These are phyloP conservation scores for Toxicodendron radicans DNA, from an alignment of 345 rosid species.

Conservation along the genomic window DNA sequence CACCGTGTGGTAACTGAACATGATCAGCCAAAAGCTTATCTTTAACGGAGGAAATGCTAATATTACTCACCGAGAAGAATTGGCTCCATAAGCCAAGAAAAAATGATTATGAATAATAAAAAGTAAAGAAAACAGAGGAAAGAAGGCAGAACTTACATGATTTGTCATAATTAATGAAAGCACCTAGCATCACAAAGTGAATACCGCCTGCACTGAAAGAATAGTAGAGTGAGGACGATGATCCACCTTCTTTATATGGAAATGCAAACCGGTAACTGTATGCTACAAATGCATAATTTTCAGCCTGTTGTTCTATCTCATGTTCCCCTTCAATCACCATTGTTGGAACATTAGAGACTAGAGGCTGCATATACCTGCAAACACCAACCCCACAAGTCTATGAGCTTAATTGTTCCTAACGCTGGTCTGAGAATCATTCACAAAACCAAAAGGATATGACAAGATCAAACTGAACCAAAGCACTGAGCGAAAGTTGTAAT, in stretches of 20 bases:
- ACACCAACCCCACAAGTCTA: conserved; percentile 4
- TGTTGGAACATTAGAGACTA: conserved; percentile 65
- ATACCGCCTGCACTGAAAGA: conserved; percentile 94
- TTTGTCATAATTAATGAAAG: conserved; percentile 58
- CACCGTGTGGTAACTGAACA: conserved; percentile 9
- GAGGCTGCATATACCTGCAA: conserved; percentile 77
- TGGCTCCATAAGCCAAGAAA: background rate
- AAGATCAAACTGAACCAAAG: background rate
- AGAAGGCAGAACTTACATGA: conserved; percentile 43
- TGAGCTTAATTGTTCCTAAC: conserved; percentile 2
- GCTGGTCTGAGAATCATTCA: background rate
- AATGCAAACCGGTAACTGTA: conserved; percentile 84
- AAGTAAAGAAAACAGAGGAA: background rate
- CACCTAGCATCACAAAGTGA: conserved; percentile 86
- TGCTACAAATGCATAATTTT: conserved; percentile 64
- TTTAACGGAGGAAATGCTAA: background rate
- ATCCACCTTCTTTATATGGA: conserved; percentile 74
- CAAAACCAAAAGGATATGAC: conserved; percentile 12
- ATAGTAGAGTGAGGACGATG: conserved; percentile 70
- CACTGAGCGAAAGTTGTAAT: background rate
- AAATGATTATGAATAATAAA: background rate
- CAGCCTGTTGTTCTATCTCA: conserved; percentile 76
- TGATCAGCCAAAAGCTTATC: background rate
- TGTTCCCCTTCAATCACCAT: conserved; percentile 94
- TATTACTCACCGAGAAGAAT: background rate